A percentile compares a stretch with the other conserved stretches of the same genome.
Conservation (phyloP, 345 rosid genomes). For the Rhodamnia argentea region DNA sequence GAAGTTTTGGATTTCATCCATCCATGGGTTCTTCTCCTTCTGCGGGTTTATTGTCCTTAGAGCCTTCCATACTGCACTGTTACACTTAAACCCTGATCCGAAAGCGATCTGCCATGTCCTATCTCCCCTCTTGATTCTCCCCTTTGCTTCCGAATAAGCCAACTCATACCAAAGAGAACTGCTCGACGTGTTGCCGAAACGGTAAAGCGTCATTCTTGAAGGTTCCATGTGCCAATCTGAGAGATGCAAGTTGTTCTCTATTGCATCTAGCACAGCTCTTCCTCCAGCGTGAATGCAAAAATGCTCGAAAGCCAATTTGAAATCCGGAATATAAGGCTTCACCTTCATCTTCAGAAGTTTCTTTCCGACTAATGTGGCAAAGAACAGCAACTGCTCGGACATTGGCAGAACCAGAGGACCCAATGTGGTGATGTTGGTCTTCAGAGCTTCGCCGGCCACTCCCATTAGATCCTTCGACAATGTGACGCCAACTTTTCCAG, state of each 20-base stretch:
- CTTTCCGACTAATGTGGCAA: constrained; percentile 4
- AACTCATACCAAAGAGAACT: constrained; percentile 11
- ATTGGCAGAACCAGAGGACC: constrained; percentile 7
- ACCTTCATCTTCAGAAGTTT: constrained; percentile 8
- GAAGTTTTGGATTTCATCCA: constrained; percentile 7
- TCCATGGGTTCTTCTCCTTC: constrained; percentile 10
- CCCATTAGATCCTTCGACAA: constrained; percentile 7
- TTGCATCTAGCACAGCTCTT: constrained; percentile 3
- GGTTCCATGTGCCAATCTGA: constrained; percentile 8
- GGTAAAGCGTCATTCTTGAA: constrained; percentile 7
- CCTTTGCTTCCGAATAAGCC: constrained; percentile 4
- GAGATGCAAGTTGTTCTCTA: constrained; percentile 6
- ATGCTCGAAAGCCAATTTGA: constrained; percentile 10
- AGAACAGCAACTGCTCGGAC: constrained; percentile 9
- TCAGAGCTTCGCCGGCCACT: constrained; percentile 6
- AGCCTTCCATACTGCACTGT: constrained; percentile 12
- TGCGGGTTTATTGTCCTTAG: constrained; percentile 4
- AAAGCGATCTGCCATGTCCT: constrained; percentile 9
- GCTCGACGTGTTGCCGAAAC: constrained; percentile 7
- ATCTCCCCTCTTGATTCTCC: constrained; percentile 6
- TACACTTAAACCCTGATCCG: constrained; percentile 8
- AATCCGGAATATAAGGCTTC: constrained; percentile 6
- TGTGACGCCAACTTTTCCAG: constrained; percentile 6
- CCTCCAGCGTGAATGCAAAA: constrained; percentile 13
- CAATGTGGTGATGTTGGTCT: constrained; percentile 6